Evolutionary conservation across 257 asterid species (phyloP), one percentile per base, ranked within the genome.

Genomic region (Solanum ossicruentum): DNA sequence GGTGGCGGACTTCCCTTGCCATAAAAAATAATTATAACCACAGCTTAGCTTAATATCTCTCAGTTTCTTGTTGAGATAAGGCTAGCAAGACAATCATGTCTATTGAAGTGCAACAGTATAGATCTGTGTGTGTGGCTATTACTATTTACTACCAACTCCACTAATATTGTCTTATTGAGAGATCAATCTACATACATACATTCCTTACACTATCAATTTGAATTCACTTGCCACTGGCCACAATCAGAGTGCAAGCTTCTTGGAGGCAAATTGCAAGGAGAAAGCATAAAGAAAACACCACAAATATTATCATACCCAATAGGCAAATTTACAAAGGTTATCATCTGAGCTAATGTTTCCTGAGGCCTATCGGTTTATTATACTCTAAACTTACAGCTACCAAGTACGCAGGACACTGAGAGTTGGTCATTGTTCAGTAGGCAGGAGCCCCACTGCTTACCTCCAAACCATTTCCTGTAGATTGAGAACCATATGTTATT

Each of bases 381-480:
- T 77, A 77, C 63, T 13, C 82, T 51, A 16, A 49, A 15, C 16
- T 51, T 23, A 49, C 0, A 10, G 43, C 15, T 13, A 75, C 18
- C 12, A 75, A 26, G 16, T 49, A 15, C 0, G 3, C 23, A 1
- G 6, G 12, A 51, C 82, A 21, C 82, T 9, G 49, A 23, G 26
- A 49, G 63, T 17, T 77, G 0, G 0, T 8, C 63, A 5, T 15
- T 51, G 66, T 70, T 85, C 58, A 90, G 47, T 85, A 71, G 4
- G 51, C 87, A 12, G 93, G 93, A 84, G 84, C 8, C 87, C 86
- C 88, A 88, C 92, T 90, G 28, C 96, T 84, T 67, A 91, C 94
- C 91, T 96, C 99, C 89, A 96, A 87, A 56, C 98, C 99, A 80
- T 96, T 96, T 47, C 98, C 99, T 96, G 93, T 91, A 89, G 16